Percentiles rank a stretch among this genome's conserved stretches.
Evolutionary conservation across 345 rosid species (phyloP).

Genomic region (Citrus trifoliata): DNA sequence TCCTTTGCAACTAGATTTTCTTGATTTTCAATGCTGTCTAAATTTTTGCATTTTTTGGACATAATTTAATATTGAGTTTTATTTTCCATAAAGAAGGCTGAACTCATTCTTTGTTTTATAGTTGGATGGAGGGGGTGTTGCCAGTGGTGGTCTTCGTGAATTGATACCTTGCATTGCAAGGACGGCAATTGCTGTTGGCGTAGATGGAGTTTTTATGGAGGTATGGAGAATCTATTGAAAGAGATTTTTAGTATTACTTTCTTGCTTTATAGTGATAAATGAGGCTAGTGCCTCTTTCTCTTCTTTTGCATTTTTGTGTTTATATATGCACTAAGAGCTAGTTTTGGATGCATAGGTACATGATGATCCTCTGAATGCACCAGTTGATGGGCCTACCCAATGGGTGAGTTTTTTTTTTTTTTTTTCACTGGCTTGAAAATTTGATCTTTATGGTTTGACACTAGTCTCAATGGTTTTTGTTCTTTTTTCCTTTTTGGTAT

Average conservation of each 20-base stretch:
- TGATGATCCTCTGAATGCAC: conserved; percentile 90
- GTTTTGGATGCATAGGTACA: conserved; percentile 66
- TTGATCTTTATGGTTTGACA: not conserved
- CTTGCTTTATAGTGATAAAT: not conserved
- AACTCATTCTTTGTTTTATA: conserved; percentile 22
- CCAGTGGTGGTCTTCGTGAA: conserved; percentile 99
- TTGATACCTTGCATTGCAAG: conserved; percentile 95
- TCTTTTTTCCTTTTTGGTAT: not conserved
- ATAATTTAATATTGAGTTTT: not conserved
- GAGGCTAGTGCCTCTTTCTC: not conserved
- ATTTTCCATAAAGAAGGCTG: not conserved
- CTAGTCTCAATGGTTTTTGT: conserved; percentile 1
- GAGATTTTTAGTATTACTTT: not conserved
- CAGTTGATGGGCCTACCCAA: conserved; percentile 98
- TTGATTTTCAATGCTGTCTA: not conserved
- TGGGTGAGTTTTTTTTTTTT: conserved; percentile 61
- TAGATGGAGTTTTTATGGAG: conserved; percentile 99
- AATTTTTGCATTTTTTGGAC: not conserved
- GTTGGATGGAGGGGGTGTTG: conserved; percentile 99
- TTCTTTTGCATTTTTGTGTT: not conserved
- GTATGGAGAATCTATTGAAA: conserved; percentile 36
- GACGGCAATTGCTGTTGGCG: conserved; percentile 95
- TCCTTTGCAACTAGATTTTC: not conserved
- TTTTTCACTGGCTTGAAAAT: not conserved
- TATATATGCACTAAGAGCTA: conserved; percentile 8